phyloP scores from a whole-genome alignment of 768 basidiomycete species.

The Baorangia bicolor region DNA sequence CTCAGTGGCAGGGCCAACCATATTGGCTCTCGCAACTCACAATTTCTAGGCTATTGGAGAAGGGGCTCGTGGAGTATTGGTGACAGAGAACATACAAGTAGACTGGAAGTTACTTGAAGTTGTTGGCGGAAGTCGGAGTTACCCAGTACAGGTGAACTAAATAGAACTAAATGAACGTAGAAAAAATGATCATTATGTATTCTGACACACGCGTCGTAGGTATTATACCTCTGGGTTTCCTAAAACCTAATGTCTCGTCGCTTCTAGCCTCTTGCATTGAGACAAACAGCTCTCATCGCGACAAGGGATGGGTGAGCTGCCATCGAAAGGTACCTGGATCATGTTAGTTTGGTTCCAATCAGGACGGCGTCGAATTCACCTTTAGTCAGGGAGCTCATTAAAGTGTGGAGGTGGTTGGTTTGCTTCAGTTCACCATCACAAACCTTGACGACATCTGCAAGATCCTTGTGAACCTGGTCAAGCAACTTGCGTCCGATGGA shows the following conservation, averaged over 20 bases:
- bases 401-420: constrained; percentile 90
- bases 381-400: constrained; percentile 89
- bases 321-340: constrained; percentile 77
- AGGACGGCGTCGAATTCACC: constrained; percentile 44
- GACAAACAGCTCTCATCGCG: constrained; percentile 85
- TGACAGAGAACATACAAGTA: constrained; percentile 68
- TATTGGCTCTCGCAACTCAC: constrained; percentile 87
- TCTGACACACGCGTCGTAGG: constrained; percentile 16
- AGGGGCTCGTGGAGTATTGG: constrained; percentile 76
- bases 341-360: constrained; percentile 8
- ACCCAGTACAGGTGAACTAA: constrained; percentile 13
- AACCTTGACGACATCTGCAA: constrained; percentile 77
- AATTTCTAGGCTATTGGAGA: constrained; percentile 85
- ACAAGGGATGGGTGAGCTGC: constrained; percentile 64
- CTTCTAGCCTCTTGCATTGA: constrained; percentile 72
- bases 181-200: constrained; percentile 23
- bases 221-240: constrained; percentile 29
- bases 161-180: not conserved
- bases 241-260: constrained; percentile 4
- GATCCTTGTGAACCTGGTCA: constrained; percentile 75
- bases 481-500: constrained; percentile 76
- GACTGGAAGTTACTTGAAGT: constrained; percentile 89
- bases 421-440: constrained; percentile 89
- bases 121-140: constrained; percentile 41
- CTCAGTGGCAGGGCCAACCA: constrained; percentile 97